Conservation (phyloP, 495 filamentous ascomycete species). For the Margaritispora aquatica region DNA sequence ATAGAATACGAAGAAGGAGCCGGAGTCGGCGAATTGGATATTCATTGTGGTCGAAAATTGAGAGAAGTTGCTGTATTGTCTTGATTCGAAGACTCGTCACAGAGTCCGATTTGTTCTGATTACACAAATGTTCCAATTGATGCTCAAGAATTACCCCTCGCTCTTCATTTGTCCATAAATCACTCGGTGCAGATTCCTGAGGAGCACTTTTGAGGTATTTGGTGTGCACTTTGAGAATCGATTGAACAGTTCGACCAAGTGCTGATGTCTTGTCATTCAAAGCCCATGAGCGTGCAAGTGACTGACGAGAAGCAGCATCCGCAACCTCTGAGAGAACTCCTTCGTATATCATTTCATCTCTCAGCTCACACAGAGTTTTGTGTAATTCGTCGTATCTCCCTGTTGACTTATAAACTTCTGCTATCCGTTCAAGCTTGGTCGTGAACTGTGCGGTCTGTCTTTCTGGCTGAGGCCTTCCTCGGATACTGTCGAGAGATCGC, state of each 20-base stretch:
- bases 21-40: slow-evolving; percentile 43
- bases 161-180: slow-evolving; percentile 26
- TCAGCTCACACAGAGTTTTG: slow-evolving; percentile 38
- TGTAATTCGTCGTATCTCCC: slow-evolving; percentile 37
- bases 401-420: slow-evolving; percentile 18
- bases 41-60: slow-evolving; percentile 30
- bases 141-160: slow-evolving; percentile 44
- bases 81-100: slow-evolving; percentile 1
- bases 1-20: slow-evolving; percentile 35
- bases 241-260: slow-evolving; percentile 38
- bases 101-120: neutral
- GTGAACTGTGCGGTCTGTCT: slow-evolving; percentile 37
- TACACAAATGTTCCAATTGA: slow-evolving; percentile 28
- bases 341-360: slow-evolving; percentile 38
- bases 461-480: slow-evolving; percentile 34
- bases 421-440: slow-evolving; percentile 40
- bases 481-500: slow-evolving; percentile 43
- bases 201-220: slow-evolving; percentile 13
- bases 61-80: slow-evolving; percentile 27
- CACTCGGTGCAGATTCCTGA: slow-evolving; percentile 1
- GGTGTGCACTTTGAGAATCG: slow-evolving; percentile 40
- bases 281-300: slow-evolving; percentile 32
- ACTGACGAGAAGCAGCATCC: slow-evolving; percentile 25
- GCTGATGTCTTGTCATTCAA: slow-evolving; percentile 31
- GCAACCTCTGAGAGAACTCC: slow-evolving; percentile 37